phyloP scores from a whole-genome alignment of 2,329 filamentous ascomycete species.

The Colletotrichum melonis region DNA sequence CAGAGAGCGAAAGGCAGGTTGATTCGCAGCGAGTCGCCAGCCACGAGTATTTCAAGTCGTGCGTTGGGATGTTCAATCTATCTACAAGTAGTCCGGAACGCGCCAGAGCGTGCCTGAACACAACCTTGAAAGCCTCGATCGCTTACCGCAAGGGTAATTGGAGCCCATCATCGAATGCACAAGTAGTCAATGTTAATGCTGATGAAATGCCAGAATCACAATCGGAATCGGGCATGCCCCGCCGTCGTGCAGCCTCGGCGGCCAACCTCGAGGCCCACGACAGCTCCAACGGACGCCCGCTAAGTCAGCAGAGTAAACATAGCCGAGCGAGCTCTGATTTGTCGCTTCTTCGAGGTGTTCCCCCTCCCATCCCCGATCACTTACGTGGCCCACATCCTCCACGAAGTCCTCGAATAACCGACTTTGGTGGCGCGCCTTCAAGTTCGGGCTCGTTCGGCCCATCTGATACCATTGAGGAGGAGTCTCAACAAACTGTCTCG shows the following conservation, averaged over 20 bases:
- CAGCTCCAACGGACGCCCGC: conserved; percentile 59
- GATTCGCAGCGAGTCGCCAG: conserved; percentile 73
- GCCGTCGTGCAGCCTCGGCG: conserved; percentile 70
- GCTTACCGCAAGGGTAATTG: conserved; percentile 75
- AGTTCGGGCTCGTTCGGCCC: conserved; percentile 48
- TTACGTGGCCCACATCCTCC: conserved; percentile 42
- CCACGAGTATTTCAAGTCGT: conserved; percentile 74
- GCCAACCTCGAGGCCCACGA: conserved; percentile 70
- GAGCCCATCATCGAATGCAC: conserved; percentile 3
- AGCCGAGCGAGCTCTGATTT: conserved; percentile 79
- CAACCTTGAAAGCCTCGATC: conserved; percentile 79
- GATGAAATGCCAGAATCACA: conserved; percentile 33
- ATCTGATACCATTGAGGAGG: conserved; percentile 48
- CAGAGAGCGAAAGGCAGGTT: conserved; percentile 76
- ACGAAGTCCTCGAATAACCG: conserved; percentile 60
- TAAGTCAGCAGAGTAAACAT: conserved; percentile 73
- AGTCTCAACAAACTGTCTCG: conserved; percentile 55
- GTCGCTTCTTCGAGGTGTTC: conserved; percentile 67
- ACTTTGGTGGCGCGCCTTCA: conserved; percentile 45
- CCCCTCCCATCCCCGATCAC: conserved; percentile 57
- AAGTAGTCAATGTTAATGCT: conserved; percentile 19
- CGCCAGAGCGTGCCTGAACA: conserved; percentile 79
- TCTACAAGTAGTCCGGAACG: conserved; percentile 77
- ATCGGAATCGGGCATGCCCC: conserved; percentile 54
- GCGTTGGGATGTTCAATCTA: conserved; percentile 79